A percentile compares a stretch with the other conserved stretches of the same genome.
Evolutionary conservation across 306 rosid species (phyloP).

Genomic region (Castanospermum australe): DNA sequence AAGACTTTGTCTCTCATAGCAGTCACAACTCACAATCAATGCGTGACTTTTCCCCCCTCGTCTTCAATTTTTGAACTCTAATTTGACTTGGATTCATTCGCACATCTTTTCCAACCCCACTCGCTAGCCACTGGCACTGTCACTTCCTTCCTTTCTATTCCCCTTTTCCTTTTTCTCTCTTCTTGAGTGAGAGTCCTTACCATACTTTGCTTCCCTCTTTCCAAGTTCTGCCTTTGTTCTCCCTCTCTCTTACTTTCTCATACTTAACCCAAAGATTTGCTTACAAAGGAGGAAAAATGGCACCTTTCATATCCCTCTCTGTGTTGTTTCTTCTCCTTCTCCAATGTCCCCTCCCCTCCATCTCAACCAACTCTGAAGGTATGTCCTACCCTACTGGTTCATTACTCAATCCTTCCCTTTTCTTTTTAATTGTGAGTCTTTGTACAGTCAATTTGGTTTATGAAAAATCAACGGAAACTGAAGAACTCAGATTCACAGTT

Average conservation of each 20-base stretch:
- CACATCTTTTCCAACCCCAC: neutral
- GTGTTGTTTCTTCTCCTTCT: conserved; percentile 32
- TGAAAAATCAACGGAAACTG: neutral
- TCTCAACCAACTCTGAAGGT: conserved; percentile 51
- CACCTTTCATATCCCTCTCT: conserved; percentile 27
- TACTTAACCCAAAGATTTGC: neutral
- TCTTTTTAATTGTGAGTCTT: neutral
- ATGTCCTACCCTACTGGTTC: conserved; percentile 4
- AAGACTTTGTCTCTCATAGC: neutral
- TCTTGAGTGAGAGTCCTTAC: too few relatives aligned
- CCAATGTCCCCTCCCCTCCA: conserved; percentile 28
- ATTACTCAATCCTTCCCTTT: neutral
- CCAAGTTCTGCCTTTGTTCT: too few relatives aligned
- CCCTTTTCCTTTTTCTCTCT: neutral
- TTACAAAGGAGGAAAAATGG: conserved; percentile 23
- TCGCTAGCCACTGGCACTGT: neutral
- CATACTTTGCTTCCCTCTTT: neutral
- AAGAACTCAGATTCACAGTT: neutral
- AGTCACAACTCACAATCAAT: conserved; percentile 5
- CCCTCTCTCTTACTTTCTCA: neutral
- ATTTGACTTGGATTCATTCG: conserved; percentile 15
- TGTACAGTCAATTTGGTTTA: conserved; percentile 20
- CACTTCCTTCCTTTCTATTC: neutral
- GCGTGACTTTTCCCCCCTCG: conserved; percentile 29
- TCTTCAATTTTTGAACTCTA: neutral